These are phyloP conservation scores for Alnus glutinosa DNA, from an alignment of 306 rosid species.

Conservation along the genomic window DNA sequence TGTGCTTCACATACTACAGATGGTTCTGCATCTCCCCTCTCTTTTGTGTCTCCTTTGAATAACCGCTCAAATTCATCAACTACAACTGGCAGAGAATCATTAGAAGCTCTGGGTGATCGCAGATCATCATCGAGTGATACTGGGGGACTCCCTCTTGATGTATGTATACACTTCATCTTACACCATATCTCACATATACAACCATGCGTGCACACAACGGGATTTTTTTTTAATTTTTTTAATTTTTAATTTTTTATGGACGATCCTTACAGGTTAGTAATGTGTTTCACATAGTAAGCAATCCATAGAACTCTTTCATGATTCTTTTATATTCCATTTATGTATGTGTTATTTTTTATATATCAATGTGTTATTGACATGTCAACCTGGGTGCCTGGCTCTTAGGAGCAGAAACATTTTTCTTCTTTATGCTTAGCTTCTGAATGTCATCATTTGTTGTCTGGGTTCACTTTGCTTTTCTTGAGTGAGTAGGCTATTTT, in stretches of 20 bases:
- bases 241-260: neutral
- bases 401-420: neutral
- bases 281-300: conserved; percentile 20
- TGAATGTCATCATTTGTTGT: conserved; percentile 5
- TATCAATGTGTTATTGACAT: neutral
- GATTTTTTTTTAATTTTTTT: neutral
- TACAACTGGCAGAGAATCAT: conserved; percentile 40
- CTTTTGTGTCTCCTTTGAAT: conserved; percentile 60
- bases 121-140: conserved; percentile 57
- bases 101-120: conserved; percentile 43
- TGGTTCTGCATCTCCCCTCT: conserved; percentile 78
- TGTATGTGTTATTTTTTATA: neutral
- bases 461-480: conserved; percentile 10
- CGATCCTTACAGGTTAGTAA: neutral
- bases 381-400: neutral
- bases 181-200: neutral
- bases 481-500: conserved; percentile 1
- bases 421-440: conserved; percentile 7
- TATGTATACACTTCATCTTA: conserved; percentile 39
- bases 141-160: conserved; percentile 73
- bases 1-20: conserved; percentile 52
- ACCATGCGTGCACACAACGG: conserved; percentile 23
- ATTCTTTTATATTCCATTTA: neutral
- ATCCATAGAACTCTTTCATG: conserved; percentile 7
- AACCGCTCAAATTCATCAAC: conserved; percentile 45